phyloP scores from a whole-genome alignment of 2,329 filamentous ascomycete genomes.

The Cladophialophora bantiana region DNA sequence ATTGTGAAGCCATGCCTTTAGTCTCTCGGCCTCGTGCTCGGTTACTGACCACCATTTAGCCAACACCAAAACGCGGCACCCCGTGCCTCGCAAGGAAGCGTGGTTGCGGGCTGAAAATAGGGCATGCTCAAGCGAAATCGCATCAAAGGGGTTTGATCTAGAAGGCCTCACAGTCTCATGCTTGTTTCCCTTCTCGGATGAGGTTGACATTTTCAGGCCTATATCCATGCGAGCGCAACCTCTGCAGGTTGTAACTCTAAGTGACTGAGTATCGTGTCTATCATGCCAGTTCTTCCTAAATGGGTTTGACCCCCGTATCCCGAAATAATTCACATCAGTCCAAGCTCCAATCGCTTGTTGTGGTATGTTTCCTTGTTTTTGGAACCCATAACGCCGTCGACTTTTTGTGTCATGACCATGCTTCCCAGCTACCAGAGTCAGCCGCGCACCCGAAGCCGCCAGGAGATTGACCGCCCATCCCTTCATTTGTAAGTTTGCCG shows the following conservation, averaged over 20 bases:
- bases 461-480: background rate
- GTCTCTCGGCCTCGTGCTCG: constrained; percentile 14
- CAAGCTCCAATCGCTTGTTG: background rate
- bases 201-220: background rate
- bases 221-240: constrained; percentile 7
- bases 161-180: background rate
- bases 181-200: background rate
- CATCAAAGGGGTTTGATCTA: background rate
- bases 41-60: constrained; percentile 7
- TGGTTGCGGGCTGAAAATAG: constrained; percentile 10
- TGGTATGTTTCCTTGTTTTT: constrained; percentile 8
- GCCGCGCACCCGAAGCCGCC: background rate
- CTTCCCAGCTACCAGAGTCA: background rate
- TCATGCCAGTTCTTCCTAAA: background rate
- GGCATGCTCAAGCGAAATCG: constrained; percentile 15
- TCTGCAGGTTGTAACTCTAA: background rate
- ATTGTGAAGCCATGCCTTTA: background rate
- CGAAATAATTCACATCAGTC: constrained; percentile 1
- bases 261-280: background rate
- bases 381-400: constrained; percentile 9
- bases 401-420: background rate
- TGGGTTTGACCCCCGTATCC: background rate
- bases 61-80: constrained; percentile 11
- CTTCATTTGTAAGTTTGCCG: constrained; percentile 4
- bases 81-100: background rate